Evolutionary conservation across 2,329 filamentous ascomycete species (phyloP).

Genomic region (Leptoxyphium fumago): DNA sequence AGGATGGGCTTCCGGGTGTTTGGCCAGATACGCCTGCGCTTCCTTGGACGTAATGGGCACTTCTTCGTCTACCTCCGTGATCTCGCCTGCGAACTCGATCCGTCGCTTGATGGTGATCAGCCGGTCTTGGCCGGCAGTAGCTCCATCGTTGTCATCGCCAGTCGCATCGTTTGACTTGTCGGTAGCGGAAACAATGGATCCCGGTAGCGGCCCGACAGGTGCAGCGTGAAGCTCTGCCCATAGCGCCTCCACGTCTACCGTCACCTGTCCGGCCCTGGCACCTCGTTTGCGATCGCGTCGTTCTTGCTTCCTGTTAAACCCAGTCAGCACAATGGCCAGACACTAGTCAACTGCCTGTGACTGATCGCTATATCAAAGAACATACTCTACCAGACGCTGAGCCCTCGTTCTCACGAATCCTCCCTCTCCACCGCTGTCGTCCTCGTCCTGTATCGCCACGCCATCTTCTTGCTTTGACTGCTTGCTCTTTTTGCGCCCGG

Average conservation of each 20-base stretch:
- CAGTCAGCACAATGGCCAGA: not conserved
- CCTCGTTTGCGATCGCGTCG: slow-evolving; percentile 30
- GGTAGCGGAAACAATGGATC: not conserved
- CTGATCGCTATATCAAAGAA: not conserved
- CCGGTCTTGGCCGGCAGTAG: slow-evolving; percentile 22
- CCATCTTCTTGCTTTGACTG: slow-evolving; percentile 22
- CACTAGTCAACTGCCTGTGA: not conserved
- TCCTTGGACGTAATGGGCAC: slow-evolving; percentile 40
- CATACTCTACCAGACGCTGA: slow-evolving; percentile 34
- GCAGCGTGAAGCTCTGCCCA: slow-evolving; percentile 37
- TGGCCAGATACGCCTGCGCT: slow-evolving; percentile 36
- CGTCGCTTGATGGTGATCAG: slow-evolving; percentile 41
- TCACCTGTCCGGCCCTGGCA: slow-evolving; percentile 30
- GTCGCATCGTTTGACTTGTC: slow-evolving; percentile 8
- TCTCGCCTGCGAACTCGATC: slow-evolving; percentile 43
- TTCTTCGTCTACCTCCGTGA: slow-evolving; percentile 37
- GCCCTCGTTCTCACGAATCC: slow-evolving; percentile 40
- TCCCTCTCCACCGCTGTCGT: slow-evolving; percentile 31
- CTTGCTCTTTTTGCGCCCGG: slow-evolving; percentile 1
- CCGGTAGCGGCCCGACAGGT: slow-evolving; percentile 13
- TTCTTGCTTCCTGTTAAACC: slow-evolving; percentile 27
- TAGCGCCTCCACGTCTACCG: slow-evolving; percentile 39
- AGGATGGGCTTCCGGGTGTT: slow-evolving; percentile 23
- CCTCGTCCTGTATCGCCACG: slow-evolving; percentile 13
- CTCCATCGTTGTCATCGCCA: slow-evolving; percentile 10